Conservation (phyloP, 257 asterid genomes). For the Nicotiana sylvestris region DNA sequence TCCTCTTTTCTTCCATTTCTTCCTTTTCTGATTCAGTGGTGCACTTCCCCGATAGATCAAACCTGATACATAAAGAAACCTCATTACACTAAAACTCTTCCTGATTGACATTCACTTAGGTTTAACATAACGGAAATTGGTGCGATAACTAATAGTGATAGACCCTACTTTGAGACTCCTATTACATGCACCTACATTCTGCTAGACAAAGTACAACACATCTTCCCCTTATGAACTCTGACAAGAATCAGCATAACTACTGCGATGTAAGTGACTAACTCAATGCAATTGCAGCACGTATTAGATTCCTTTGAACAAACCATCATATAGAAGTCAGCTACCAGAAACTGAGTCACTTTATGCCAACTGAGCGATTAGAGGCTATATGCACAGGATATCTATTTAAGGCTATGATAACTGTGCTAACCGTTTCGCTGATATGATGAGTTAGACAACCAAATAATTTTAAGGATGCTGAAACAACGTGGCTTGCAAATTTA, state of each 20-base stretch:
- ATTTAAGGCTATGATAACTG: background rate
- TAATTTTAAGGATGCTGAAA: background rate
- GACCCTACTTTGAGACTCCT: constrained; percentile 2
- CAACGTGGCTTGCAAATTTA: background rate
- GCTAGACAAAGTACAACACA: background rate
- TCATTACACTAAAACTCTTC: constrained; percentile 1
- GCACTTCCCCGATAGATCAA: constrained; percentile 84
- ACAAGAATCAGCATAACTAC: background rate
- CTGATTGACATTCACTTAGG: background rate
- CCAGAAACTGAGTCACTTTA: background rate
- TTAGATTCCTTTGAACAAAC: background rate
- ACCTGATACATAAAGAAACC: constrained; percentile 41
- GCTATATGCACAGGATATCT: background rate
- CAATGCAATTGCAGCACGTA: background rate
- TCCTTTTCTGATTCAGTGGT: constrained; percentile 55
- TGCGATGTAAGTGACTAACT: background rate
- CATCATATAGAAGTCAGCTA: background rate
- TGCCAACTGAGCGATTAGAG: background rate
- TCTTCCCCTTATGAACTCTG: background rate
- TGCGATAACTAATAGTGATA: background rate
- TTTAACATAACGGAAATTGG: background rate
- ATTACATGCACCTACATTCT: background rate
- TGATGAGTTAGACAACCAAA: background rate
- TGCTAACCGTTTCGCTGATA: background rate
- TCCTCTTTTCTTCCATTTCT: constrained; percentile 81